A percentile compares a stretch with the other conserved stretches of the same genome.
phyloP scores from a whole-genome alignment of 441 rosid species.

The Codiaeum variegatum region DNA sequence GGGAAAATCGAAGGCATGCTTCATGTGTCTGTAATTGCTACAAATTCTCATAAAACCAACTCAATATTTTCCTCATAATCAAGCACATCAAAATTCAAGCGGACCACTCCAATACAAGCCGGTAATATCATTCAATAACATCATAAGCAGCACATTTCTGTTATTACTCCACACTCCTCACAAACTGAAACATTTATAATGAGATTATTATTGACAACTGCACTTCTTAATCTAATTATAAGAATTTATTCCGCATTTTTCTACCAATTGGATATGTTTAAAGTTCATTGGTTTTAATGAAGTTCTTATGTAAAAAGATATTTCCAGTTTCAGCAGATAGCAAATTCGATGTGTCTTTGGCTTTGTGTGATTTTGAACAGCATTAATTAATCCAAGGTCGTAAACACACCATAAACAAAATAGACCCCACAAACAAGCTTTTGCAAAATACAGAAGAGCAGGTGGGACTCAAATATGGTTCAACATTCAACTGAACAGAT shows the following conservation, averaged over 20 bases:
- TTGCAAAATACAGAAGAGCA: neutral
- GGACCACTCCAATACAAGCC: conserved; percentile 16
- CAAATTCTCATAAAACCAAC: conserved; percentile 62
- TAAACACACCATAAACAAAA: neutral
- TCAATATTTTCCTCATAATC: conserved; percentile 75
- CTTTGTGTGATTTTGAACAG: neutral
- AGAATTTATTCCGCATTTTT: neutral
- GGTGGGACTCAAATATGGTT: neutral
- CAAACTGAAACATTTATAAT: neutral
- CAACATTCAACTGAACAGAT: neutral
- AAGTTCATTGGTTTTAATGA: neutral
- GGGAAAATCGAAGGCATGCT: neutral
- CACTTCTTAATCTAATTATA: neutral
- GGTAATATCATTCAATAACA: conserved; percentile 12
- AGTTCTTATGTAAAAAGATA: neutral
- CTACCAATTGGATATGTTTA: neutral
- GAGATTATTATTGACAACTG: neutral
- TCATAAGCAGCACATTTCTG: conserved; percentile 2
- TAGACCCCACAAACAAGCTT: neutral
- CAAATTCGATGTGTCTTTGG: too few relatives aligned
- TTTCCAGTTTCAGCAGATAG: neutral
- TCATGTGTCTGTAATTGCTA: neutral
- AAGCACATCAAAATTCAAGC: conserved; percentile 69
- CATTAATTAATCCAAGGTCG: neutral
- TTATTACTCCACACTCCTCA: neutral